Percentiles rank a stretch among this genome's conserved stretches.
Conservation (phyloP, 495 filamentous ascomycete genomes). For the Apodospora peruviana region DNA sequence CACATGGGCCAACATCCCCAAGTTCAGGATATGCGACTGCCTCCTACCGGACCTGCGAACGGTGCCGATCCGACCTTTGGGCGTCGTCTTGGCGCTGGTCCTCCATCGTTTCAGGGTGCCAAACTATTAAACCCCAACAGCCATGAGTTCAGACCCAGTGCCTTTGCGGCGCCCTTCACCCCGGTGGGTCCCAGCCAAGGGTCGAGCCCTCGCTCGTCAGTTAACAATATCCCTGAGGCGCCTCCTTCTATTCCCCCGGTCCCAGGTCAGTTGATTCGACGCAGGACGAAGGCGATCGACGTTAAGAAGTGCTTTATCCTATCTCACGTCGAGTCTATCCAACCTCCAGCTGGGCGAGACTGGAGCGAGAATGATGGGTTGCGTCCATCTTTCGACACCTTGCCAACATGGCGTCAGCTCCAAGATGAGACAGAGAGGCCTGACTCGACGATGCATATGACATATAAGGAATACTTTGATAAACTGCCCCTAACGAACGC, state of each 20-base stretch:
- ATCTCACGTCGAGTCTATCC: constrained; percentile 66
- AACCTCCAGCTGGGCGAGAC: constrained; percentile 61
- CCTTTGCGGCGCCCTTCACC: constrained; percentile 70
- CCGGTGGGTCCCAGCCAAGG: constrained; percentile 60
- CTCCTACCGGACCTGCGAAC: constrained; percentile 51
- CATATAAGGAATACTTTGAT: constrained; percentile 74
- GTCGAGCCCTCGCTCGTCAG: constrained; percentile 58
- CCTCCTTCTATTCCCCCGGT: constrained; percentile 46
- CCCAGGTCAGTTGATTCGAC: constrained; percentile 44
- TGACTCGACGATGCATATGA: constrained; percentile 48
- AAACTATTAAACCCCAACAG: constrained; percentile 82
- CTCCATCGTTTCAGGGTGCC: constrained; percentile 37
- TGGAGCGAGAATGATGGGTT: constrained; percentile 70
- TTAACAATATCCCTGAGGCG: constrained; percentile 39
- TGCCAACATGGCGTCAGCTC: constrained; percentile 68
- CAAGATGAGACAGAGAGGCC: constrained; percentile 58
- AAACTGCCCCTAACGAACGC: constrained; percentile 45
- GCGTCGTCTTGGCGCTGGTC: constrained; percentile 40
- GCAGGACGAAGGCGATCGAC: constrained; percentile 61
- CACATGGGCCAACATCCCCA: constrained; percentile 30
- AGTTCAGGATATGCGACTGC: constrained; percentile 38
- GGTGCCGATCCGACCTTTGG: constrained; percentile 37
- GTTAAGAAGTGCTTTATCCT: constrained; percentile 50
- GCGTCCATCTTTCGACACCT: constrained; percentile 68
- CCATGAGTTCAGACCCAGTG: constrained; percentile 77